Base-by-base conservation (phyloP, 345 rosid genomes). In the Orychophragmus violaceus region DNA sequence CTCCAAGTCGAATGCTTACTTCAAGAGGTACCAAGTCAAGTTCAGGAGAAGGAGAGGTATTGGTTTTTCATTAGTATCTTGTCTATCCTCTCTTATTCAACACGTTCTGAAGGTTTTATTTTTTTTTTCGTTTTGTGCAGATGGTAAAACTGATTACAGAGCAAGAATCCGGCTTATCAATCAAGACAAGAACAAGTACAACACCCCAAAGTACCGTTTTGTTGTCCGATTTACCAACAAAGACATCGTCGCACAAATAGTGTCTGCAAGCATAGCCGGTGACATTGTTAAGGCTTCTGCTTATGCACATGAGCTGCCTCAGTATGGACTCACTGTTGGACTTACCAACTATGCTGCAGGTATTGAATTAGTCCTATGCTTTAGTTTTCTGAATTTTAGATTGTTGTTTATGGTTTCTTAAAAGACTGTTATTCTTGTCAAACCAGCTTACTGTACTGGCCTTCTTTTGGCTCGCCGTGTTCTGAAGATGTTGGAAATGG, bases 261-360 rank as follows among this genome's bases (percentile, higher is more conserved):
- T 72, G 14, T 77, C 81, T 16, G 84, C 90, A 3, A 82, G 57
- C 51, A 83, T 87, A 22, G 71, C 80, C 17, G 90, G 94, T 59
- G 94, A 87, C 72, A 33, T 77, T 9, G 81, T 87, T 45, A 80
- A 80, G 66, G 85, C 90, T 7, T 74, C 89, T 61, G 95, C 90
- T 36, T 87, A 87, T 25, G 52, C 87, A 0, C 90, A 82, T 73
- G 88, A 87, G 73, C 72, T 87, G 9, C 87, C 94, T 70, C 57
- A 17, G 1, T 87, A 80, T 76, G 94, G 90, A 8, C 84, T 85
- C 52, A 77, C 76, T 56, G 94, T 83, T 14, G 95, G 95, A 2
- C 87, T 87, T 51, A 81, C 90, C 0, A 85, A 87, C 62, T 87
- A 87, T 62, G 89, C 88, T 12, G 88, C 95, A 22, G 95, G 95